phyloP scores from a whole-genome alignment of 148 eudicot species.

The Rhododendron vialii region DNA sequence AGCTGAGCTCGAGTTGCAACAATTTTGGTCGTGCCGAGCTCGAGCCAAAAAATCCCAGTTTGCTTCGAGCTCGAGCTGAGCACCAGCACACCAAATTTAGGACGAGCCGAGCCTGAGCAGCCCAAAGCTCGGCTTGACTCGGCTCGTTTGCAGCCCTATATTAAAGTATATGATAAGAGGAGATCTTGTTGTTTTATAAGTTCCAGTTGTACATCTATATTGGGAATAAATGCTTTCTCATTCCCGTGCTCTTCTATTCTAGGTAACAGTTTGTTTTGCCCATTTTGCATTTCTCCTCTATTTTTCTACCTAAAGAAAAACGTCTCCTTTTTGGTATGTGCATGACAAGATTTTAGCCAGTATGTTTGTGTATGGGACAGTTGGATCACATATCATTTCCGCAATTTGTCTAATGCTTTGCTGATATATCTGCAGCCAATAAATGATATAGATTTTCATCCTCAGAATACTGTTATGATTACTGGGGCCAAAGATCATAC shows the following conservation, averaged over 20 bases:
- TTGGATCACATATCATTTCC: not conserved
- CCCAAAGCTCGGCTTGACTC: too few species aligned
- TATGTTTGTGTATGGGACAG: not conserved
- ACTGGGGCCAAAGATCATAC: constrained; percentile 88
- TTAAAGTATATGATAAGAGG: not conserved
- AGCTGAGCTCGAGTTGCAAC: too few species aligned
- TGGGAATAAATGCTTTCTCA: not conserved
- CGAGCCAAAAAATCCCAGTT: too few species aligned
- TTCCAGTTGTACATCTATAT: not conserved
- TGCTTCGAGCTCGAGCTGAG: too few species aligned
- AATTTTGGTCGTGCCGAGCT: too few species aligned
- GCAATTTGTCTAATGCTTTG: not conserved
- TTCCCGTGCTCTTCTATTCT: not conserved
- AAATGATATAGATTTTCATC: constrained; percentile 91
- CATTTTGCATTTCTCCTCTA: not conserved
- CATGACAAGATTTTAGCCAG: not conserved
- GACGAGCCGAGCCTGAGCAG: too few species aligned
- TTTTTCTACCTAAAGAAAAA: not conserved
- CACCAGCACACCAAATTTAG: too few species aligned
- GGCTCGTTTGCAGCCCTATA: too few species aligned
- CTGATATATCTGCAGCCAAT: constrained; percentile 58
- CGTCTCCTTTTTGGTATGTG: not conserved
- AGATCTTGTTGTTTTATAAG: not conserved
- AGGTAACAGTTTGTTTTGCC: not conserved
- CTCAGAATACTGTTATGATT: constrained; percentile 62